Base-by-base conservation (phyloP, 2,329 filamentous ascomycete genomes). In the Phoma sp. region DNA sequence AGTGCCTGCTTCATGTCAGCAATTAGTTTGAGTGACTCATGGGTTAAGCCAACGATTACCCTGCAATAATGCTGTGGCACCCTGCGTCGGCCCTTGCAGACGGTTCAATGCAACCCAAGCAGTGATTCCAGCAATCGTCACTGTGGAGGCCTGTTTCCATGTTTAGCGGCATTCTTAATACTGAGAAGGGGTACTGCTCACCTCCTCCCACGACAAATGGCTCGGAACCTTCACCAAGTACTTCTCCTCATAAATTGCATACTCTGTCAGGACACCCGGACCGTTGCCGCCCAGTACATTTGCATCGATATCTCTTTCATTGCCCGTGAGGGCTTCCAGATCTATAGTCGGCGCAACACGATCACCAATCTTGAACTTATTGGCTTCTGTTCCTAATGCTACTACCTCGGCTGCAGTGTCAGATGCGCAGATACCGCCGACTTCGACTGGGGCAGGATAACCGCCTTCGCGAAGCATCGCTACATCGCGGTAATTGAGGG, bases 401-500 rank as follows among this genome's bases (percentile, higher is more conserved):
- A 67, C 58, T 5, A 72, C 60, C 29, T 67, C 60, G 11, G 50
- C 68, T 6, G 65, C 65, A 29, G 53, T 57, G 46, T 69, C 66
- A 3, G 67, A 71, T 12, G 46, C 52, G 2, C 62, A 33, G 3
- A 71, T 61, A 12, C 64, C 67, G 15, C 56, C 37, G 7, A 42
- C 43, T 9, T 47, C 29, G 15, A 58, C 45, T 10, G 49, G 33
- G 5, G 47, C n/a, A 0, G 63, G 64, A 23, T 66, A 71, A 5
- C 15, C 33, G 2, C 59, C 61, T 33, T 63, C 56, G 7, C 45
- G 28, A 12, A 68, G 51, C 61, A 68, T 68, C 5, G 59, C 66
- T 25, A 63, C 28, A 18, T 71, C 67, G 15, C 67, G 58, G 34
- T 60, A 69, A 33, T 69, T 71, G 7, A 69, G 55, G 4, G 64